A percentile compares a stretch with the other conserved stretches of the same genome.
These are phyloP conservation scores for Babesia ovis DNA, from an alignment of 169 alveolate species.

Conservation along the genomic window DNA sequence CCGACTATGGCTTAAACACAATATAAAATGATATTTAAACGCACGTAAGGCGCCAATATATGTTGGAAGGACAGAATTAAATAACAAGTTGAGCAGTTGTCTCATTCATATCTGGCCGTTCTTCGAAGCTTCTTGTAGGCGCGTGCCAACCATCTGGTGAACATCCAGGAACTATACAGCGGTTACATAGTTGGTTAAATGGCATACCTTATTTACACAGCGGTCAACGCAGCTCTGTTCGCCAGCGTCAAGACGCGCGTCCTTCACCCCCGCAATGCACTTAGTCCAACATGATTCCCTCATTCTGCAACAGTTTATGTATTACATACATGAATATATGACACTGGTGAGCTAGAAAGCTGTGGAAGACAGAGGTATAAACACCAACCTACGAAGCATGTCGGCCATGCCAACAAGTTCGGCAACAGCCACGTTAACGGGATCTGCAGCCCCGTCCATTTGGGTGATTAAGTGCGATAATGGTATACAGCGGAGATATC, in stretches of 20 bases:
- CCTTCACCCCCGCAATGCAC: slow-evolving; percentile 74
- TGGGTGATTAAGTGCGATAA: slow-evolving; percentile 3
- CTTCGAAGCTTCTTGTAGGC: slow-evolving; percentile 52
- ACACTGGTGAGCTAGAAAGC: background rate
- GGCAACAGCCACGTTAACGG: slow-evolving; percentile 77
- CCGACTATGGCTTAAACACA: slow-evolving; percentile 49
- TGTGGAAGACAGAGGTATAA: background rate
- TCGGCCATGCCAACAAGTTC: slow-evolving; percentile 83
- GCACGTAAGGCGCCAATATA: background rate
- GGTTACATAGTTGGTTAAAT: background rate
- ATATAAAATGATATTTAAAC: background rate
- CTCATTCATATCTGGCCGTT: slow-evolving; percentile 14
- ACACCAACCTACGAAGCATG: slow-evolving; percentile 69
- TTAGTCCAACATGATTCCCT: slow-evolving; percentile 79
- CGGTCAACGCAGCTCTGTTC: slow-evolving; percentile 81
- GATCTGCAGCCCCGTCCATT: slow-evolving; percentile 51
- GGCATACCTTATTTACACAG: slow-evolving; percentile 74
- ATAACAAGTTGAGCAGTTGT: background rate
- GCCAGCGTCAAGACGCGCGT: slow-evolving; percentile 72
- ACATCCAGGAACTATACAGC: slow-evolving; percentile 59
- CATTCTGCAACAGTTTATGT: slow-evolving; percentile 57
- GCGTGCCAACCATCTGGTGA: slow-evolving; percentile 59
- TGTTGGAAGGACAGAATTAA: background rate
- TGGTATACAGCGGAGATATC: too few relatives aligned
- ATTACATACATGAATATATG: background rate